Percentiles rank a stretch among this genome's conserved stretches.
These are phyloP conservation scores for Neobulgaria alba DNA, from an alignment of 2,329 filamentous ascomycete genomes.

Conservation along the genomic window DNA sequence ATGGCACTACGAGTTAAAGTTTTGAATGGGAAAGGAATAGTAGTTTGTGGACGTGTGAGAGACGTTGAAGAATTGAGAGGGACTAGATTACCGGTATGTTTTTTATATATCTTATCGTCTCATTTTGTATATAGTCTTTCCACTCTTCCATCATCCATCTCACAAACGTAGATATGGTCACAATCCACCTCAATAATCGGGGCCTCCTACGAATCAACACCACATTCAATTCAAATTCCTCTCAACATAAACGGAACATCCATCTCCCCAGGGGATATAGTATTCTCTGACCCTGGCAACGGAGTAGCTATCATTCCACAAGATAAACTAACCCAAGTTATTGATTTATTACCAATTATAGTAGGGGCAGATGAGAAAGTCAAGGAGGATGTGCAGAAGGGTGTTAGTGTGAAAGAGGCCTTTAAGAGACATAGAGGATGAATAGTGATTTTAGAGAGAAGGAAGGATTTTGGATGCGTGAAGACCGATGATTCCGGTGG, in stretches of 20 bases:
- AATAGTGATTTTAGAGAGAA: no score
- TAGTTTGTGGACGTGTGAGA: conserved; percentile 61
- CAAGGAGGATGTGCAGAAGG: conserved; percentile 55
- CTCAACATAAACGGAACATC: conserved; percentile 36
- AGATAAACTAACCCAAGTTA: conserved; percentile 48
- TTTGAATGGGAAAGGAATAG: conserved; percentile 48
- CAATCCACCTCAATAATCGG: conserved; percentile 49
- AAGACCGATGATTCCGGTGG: no score
- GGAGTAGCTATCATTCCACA: conserved; percentile 61
- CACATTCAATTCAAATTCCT: conserved; percentile 43
- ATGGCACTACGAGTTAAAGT: conserved; percentile 62
- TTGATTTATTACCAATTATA: conserved; percentile 39
- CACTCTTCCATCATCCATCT: no score
- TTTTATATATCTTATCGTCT: neutral
- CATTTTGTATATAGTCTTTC: neutral
- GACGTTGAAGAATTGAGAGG: conserved; percentile 53
- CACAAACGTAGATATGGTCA: conserved; percentile 51
- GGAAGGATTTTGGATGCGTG: no score
- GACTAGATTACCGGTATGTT: conserved; percentile 47
- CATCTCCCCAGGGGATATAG: conserved; percentile 51
- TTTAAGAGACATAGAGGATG: conserved; percentile 40
- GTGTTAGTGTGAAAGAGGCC: conserved; percentile 55
- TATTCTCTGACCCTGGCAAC: conserved; percentile 62
- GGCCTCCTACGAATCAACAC: conserved; percentile 45
- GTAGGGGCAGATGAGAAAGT: conserved; percentile 47